Conservation (phyloP, 208 protist genomes). For the Acanthamoeba lenticulata region DNA sequence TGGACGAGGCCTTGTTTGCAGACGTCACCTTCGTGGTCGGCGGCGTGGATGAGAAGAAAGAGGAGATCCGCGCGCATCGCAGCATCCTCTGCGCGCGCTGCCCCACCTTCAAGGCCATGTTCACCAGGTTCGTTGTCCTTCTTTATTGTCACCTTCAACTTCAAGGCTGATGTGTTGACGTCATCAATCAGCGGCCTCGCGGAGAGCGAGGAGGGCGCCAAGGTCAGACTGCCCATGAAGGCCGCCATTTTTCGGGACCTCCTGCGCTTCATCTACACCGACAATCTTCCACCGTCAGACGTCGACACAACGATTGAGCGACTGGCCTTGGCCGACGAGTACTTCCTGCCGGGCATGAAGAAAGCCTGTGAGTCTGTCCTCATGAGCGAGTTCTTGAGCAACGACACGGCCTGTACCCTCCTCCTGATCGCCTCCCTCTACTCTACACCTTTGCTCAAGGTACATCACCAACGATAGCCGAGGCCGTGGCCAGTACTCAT, state of each 20-base stretch:
- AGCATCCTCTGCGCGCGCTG: not conserved
- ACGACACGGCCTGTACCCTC: not conserved
- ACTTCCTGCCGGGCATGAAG: conserved; percentile 16
- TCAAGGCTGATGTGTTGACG: not conserved
- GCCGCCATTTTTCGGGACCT: not conserved
- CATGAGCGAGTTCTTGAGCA: not conserved
- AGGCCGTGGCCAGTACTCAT: not conserved
- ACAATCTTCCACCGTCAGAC: not conserved
- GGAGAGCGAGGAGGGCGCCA: not conserved
- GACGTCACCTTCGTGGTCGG: not conserved
- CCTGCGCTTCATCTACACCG: not conserved
- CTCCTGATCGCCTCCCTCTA: not conserved
- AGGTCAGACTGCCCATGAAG: not conserved
- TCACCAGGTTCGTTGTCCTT: not conserved
- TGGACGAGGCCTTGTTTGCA: not conserved
- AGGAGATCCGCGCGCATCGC: not conserved
- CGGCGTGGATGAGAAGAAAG: not conserved
- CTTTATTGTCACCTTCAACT: not conserved
- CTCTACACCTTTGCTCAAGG: not conserved
- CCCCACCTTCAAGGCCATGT: conserved; percentile 46
- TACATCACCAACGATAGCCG: not conserved
- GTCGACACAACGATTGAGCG: not conserved
- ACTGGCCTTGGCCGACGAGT: not conserved
- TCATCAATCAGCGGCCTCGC: not conserved
- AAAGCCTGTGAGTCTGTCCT: not conserved